phyloP scores from a whole-genome alignment of 2,329 filamentous ascomycete genomes.

The Epichloe aotearoae region DNA sequence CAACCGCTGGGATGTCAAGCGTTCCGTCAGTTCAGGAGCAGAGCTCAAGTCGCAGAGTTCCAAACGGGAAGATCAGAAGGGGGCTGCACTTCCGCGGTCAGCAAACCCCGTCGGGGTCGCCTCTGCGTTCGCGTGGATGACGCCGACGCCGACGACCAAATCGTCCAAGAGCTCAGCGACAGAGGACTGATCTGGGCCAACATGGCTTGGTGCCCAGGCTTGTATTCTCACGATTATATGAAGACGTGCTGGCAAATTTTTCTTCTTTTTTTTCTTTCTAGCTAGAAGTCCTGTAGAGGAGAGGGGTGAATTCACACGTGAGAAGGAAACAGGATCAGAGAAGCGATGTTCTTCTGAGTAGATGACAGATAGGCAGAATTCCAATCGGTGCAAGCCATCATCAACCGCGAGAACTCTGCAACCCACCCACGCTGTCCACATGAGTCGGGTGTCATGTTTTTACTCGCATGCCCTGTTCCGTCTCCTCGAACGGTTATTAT shows the following conservation, averaged over 20 bases:
- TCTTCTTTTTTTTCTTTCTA: too few species aligned
- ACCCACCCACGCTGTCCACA: too few species aligned
- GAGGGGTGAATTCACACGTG: slow-evolving; percentile 7
- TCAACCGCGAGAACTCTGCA: too few species aligned
- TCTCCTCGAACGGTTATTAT: too few species aligned
- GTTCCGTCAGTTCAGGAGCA: slow-evolving; percentile 30
- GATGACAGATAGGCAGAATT: not conserved
- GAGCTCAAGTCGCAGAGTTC: slow-evolving; percentile 23
- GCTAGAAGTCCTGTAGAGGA: slow-evolving; percentile 7
- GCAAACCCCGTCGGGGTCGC: slow-evolving; percentile 84
- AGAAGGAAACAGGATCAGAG: not conserved
- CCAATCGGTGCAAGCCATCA: not conserved
- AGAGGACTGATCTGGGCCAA: slow-evolving; percentile 7
- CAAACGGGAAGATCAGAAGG: slow-evolving; percentile 24
- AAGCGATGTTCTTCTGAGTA: not conserved
- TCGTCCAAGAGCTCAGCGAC: slow-evolving; percentile 21
- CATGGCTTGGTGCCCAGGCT: not conserved
- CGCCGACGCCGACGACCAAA: slow-evolving; percentile 31
- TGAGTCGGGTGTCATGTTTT: too few species aligned
- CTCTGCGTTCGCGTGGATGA: slow-evolving; percentile 90
- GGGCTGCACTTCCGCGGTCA: slow-evolving; percentile 36
- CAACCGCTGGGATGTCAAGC: slow-evolving; percentile 42
- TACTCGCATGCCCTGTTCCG: too few species aligned
- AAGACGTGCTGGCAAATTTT: not conserved
- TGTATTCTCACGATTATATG: not conserved